phyloP scores from a whole-genome alignment of 2,329 filamentous ascomycete genomes.

The Fonsecaea pedrosoi region DNA sequence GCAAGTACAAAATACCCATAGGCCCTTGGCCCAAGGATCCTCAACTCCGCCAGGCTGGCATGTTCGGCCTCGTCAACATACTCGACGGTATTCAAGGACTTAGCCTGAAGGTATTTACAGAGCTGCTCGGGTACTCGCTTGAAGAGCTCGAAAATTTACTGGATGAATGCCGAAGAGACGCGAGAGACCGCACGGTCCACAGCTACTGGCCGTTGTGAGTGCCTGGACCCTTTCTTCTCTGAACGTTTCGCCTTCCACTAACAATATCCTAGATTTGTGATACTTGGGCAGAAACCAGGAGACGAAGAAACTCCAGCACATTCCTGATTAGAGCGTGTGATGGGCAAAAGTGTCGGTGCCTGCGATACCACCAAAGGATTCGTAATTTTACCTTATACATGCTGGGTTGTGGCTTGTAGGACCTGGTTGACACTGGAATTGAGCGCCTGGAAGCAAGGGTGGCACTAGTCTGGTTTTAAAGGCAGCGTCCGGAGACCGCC shows the following conservation, averaged over 20 bases:
- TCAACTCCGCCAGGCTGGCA: constrained; percentile 40
- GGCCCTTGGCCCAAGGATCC: constrained; percentile 44
- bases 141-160: constrained; percentile 40
- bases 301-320: not conserved
- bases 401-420: not conserved
- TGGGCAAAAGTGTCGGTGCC: not conserved
- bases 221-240: not conserved
- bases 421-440: not conserved
- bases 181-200: constrained; percentile 23
- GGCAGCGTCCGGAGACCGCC: not conserved
- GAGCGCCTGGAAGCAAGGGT: not conserved
- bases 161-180: constrained; percentile 31
- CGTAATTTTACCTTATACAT: not conserved
- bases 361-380: not conserved
- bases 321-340: not conserved
- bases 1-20: constrained; percentile 37
- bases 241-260: not conserved
- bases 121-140: constrained; percentile 41
- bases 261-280: constrained; percentile 11
- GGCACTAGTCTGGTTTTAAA: not conserved
- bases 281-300: constrained; percentile 6
- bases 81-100: constrained; percentile 31
- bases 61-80: constrained; percentile 25
- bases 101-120: constrained; percentile 37
- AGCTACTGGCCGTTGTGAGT: constrained; percentile 28